phyloP scores from a whole-genome alignment of 768 basidiomycete genomes.

The Pleurotus giganteus region DNA sequence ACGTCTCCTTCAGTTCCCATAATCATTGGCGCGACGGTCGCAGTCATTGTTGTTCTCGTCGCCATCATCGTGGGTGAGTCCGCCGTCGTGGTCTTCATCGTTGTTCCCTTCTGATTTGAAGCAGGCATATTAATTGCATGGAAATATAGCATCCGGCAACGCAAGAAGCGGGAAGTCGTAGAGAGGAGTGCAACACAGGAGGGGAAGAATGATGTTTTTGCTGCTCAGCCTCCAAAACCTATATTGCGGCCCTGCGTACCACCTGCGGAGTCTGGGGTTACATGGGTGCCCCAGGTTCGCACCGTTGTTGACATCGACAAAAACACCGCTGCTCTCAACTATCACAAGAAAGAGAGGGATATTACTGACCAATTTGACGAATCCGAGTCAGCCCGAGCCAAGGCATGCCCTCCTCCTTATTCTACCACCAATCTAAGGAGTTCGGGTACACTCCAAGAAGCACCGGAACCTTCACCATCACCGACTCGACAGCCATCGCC shows the following conservation, averaged over 20 bases:
- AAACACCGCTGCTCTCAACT: too few species aligned
- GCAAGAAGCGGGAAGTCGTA: slow-evolving; percentile 1
- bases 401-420: neutral
- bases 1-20: neutral
- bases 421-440: neutral
- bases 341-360: slow-evolving; percentile 1
- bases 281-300: slow-evolving; percentile 2
- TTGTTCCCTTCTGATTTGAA: neutral
- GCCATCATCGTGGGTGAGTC: slow-evolving; percentile 8
- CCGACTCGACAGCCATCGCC: neutral
- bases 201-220: slow-evolving; percentile 7
- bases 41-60: slow-evolving; percentile 4
- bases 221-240: slow-evolving; percentile 6
- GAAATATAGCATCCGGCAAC: neutral
- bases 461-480: neutral
- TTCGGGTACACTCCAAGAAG: neutral
- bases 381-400: neutral
- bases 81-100: neutral
- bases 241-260: slow-evolving; percentile 1
- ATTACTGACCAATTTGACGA: neutral
- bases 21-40: slow-evolving; percentile 6
- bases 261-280: neutral
- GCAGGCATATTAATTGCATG: slow-evolving; percentile 1
- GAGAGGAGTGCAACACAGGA: neutral
- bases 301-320: too few species aligned